Base-by-base conservation (phyloP, 192 early-diverging fungal genomes). In the Mortierella hygrophila region DNA sequence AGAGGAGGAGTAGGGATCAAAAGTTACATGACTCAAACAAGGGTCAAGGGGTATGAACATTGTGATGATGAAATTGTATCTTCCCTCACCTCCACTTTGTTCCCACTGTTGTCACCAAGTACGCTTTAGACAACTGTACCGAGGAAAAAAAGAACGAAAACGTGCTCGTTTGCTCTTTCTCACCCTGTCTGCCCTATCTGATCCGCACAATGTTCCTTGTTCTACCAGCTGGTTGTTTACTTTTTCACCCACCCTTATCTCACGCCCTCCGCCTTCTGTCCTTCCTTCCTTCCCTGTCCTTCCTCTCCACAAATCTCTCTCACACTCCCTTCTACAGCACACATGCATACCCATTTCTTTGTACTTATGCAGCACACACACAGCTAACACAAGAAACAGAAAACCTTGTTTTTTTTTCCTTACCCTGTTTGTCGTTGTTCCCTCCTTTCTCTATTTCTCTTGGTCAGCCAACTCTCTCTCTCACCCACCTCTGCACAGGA, bases 251-350 rank as follows among this genome's bases (percentile, higher is more conserved):
- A 2, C 5, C 49, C 49, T 52, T 52, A 18, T 52, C 60, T 65
- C 29, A 65, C 60, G 26, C 60, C 11, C 60, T 6, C 18, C 13
- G 15, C 68, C 29, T 35, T 11, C 13, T 18, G 3, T 44, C 70
- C 70, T 72, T 72, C 70, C 23, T 47, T 72, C 70, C 20, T n/a
- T 72, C 70, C 41, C n/a, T 37, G n/a, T 75, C 38, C 55, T 38
- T 37, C 10, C 42, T 44, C 42, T 68, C 60, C 60, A 63, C 60
- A 63, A 26, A 29, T 29, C 60, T 3, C 26, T 32, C 26, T 32
- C 60, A 63, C 60, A 60, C 55, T 6, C 29, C 26, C 49, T 18
- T 52, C 49, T 1, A 20, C 18, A 52, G n/a, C 60, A 57, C 55
- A 57, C n/a, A 57, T 26, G n/a, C 21, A 26, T 57, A 26, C n/a